Base-by-base conservation (phyloP, 345 rosid species). In the Boechera stricta region DNA sequence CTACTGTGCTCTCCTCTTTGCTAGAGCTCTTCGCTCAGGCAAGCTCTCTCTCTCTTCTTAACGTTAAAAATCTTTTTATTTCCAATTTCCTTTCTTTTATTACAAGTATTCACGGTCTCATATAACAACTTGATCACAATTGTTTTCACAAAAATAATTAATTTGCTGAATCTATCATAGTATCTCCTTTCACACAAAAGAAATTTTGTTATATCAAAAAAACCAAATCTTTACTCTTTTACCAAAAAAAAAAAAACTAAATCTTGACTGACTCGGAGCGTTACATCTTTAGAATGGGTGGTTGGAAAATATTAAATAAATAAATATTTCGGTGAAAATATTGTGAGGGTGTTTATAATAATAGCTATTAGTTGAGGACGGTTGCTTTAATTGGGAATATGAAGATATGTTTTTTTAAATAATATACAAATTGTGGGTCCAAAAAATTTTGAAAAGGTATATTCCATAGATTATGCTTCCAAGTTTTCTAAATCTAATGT, bases 21-120 rank as follows among this genome's bases (percentile, higher is more conserved):
- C 58, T 84, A 73, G 70, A 79, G 49, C 80, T 87, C 65, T 47
- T 81, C 18, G 76, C 81, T 66, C 82, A 72, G 86, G 90, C 82
- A 79, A 78, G 76, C 55, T 15, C 3, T 33, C 53, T 49, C 71
- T 51, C 7, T 67, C 35, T 42, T 69, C 18, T 39, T 10, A 28
- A 28, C 29, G 29, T 9, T 9, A 9, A 9, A 39, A 39, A 39
- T 9, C 42, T 8, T 33, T 8, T 39, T 68, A 3, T 24, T 1
- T 3, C 15, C 16, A 63, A 13, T 6, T 42, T 18, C 8, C 10
- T 56, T 2, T 53, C 11, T 56, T 13, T 58, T 44, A 47, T 67
- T 49, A 7, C 51, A 48, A 67, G 45, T 75, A 48, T 47, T 56
- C 39, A 11, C 57, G 55, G 47, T 52, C 44, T 26, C 59, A 39